Conservation (phyloP, 352 stramenopile species). For the Lagenidium giganteum region DNA sequence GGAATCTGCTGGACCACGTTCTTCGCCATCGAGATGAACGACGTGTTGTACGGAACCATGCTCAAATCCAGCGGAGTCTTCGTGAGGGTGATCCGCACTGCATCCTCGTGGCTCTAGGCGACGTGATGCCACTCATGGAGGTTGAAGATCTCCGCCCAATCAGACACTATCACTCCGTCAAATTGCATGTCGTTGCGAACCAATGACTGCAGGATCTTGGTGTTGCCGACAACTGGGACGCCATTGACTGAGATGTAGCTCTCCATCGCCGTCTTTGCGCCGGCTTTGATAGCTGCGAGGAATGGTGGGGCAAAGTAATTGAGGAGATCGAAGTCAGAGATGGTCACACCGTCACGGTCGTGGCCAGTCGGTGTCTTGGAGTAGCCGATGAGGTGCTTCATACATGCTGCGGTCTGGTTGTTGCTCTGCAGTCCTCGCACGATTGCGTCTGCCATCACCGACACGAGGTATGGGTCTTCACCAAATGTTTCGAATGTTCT, state of each 20-base stretch:
- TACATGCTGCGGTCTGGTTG: slow-evolving; percentile 65
- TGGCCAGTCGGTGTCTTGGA: slow-evolving; percentile 78
- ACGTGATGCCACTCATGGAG: slow-evolving; percentile 55
- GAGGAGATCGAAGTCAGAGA: slow-evolving; percentile 74
- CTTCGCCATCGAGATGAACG: slow-evolving; percentile 21
- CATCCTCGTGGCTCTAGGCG: slow-evolving; percentile 23
- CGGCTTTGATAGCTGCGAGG: slow-evolving; percentile 73
- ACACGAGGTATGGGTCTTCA: slow-evolving; percentile 84
- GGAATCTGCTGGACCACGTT: slow-evolving; percentile 14
- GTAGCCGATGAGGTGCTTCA: slow-evolving; percentile 91
- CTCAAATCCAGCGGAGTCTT: slow-evolving; percentile 78
- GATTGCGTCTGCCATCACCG: slow-evolving; percentile 72
- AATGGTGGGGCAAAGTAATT: slow-evolving; percentile 86
- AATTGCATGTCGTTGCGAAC: slow-evolving; percentile 63
- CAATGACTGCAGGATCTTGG: slow-evolving; percentile 33
- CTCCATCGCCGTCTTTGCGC: slow-evolving; percentile 89
- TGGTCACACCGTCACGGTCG: slow-evolving; percentile 70
- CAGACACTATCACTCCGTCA: slow-evolving; percentile 67
- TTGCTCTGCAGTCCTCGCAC: slow-evolving; percentile 80
- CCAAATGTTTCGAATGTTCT: slow-evolving; percentile 93
- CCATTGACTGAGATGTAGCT: slow-evolving; percentile 92
- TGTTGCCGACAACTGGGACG: slow-evolving; percentile 87
- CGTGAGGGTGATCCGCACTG: slow-evolving; percentile 34
- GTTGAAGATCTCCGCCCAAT: slow-evolving; percentile 84
- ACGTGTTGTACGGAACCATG: slow-evolving; percentile 45